Percentiles rank a stretch among this genome's conserved stretches.
These are phyloP conservation scores for Fusarium sp. DNA, from an alignment of 2,329 filamentous ascomycete genomes.

Conservation along the genomic window DNA sequence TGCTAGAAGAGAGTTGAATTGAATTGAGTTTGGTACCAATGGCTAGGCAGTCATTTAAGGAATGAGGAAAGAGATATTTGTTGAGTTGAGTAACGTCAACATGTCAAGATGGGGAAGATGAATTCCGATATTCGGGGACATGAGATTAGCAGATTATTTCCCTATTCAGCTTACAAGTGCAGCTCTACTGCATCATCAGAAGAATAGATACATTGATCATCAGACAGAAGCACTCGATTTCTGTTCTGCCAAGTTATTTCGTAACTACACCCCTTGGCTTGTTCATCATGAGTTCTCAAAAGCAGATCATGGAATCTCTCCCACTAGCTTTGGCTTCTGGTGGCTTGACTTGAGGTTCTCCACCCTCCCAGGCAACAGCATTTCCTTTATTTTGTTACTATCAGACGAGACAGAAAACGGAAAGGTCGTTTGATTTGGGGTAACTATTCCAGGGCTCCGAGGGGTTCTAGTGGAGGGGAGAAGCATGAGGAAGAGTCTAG, in stretches of 20 bases:
- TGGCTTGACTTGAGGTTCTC: constrained; percentile 21
- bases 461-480: not conserved
- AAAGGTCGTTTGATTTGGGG: not conserved
- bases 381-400: constrained; percentile 9
- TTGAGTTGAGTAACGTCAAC: constrained; percentile 19
- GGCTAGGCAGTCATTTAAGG: constrained; percentile 8
- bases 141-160: not conserved
- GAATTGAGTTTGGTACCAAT: constrained; percentile 10
- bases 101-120: constrained; percentile 13
- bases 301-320: constrained; percentile 35
- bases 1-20: constrained; percentile 9
- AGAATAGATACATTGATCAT: not conserved
- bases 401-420: constrained; percentile 5
- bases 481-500: not conserved
- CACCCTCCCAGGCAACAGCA: constrained; percentile 40
- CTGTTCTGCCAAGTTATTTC: not conserved
- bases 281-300: constrained; percentile 37
- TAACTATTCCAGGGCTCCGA: not conserved
- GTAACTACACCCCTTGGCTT: constrained; percentile 7
- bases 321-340: constrained; percentile 19
- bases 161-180: not conserved
- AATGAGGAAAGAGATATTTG: constrained; percentile 1
- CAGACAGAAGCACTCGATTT: not conserved
- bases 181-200: not conserved
- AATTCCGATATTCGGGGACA: not conserved